Evolutionary conservation across 306 rosid genomes (phyloP), one percentile per base, ranked within the genome.

Genomic region (Carpinus viminea): DNA sequence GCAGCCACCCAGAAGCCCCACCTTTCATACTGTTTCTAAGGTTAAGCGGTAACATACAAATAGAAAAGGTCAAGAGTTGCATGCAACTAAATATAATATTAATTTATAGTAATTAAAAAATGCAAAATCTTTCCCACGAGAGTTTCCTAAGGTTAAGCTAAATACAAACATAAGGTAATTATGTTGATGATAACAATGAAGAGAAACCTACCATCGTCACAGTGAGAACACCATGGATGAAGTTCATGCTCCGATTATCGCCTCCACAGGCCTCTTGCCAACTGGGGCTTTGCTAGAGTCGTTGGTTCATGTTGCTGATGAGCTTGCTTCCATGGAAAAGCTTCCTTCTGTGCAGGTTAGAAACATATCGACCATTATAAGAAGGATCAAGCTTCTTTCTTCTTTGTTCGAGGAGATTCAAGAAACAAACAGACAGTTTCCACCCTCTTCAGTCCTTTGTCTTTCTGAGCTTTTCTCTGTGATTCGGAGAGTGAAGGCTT

Each of bases 381-480:
- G 97, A 53, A 92, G 95, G 86, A 79, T 91, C 83, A 92, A 86
- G 87, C 93, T 95, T 81, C 97, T 95, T 72, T 89, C 87, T 57
- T 90, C 91, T 43, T 83, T 95, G 83, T 92, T 95, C 78, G 98
- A 91, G 74, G 98, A 92, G 84, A 87, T 95, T 83, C 91, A 85
- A 76, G 98, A 91, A 65, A 75, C 89, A 18, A 79, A 79, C 52
- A 68, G 80, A 5, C 85, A 87, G 41, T 90, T 92, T 71, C 98
- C 98, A 68, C 96, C 92, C 36, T 88, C 98, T 65, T 91, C 97
- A 17, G 83, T 92, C 83, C 88, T 95, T 2, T 95, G 97, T 57
- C 89, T 95, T 82, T 88, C 97, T 0, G 98, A 95, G 80, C 91
- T 95, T 68, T 91, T 89, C 84, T 87, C 91, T 3, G 97, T 92